phyloP scores from a whole-genome alignment of 164 flowering plant genomes.

The Umbilicus rupestris region DNA sequence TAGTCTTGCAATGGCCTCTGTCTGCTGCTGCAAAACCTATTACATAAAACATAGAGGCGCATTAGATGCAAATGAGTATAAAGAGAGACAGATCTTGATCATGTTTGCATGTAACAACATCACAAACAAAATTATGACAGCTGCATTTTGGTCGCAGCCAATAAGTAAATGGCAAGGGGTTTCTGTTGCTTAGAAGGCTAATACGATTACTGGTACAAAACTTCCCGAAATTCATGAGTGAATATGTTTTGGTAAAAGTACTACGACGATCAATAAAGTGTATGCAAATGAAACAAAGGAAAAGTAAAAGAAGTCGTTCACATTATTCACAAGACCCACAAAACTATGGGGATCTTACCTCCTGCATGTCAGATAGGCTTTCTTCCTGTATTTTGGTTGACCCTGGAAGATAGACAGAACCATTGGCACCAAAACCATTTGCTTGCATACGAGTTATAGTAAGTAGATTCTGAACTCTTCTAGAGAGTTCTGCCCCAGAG shows the following conservation, averaged over 20 bases:
- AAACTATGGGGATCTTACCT: constrained; percentile 35
- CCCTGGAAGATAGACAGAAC: constrained; percentile 68
- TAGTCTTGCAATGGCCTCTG: constrained; percentile 83
- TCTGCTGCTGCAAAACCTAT: constrained; percentile 93
- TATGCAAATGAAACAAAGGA: background rate
- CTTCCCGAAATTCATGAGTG: background rate
- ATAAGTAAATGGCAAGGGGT: background rate
- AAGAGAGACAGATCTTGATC: no score
- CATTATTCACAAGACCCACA: no score
- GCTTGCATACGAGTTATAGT: constrained; percentile 67
- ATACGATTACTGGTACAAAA: background rate
- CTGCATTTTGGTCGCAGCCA: background rate
- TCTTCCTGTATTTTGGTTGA: constrained; percentile 85
- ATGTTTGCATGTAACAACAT: no score
- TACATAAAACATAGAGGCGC: background rate
- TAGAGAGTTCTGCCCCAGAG: constrained; percentile 87
- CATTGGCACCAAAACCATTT: constrained; percentile 45
- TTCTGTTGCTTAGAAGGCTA: background rate
- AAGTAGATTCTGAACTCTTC: constrained; percentile 83
- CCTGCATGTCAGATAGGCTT: constrained; percentile 89
- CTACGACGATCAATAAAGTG: background rate
- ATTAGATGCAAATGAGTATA: constrained; percentile 2
- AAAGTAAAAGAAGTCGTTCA: background rate
- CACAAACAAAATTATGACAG: background rate
- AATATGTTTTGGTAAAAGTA: background rate